phyloP scores from a whole-genome alignment of 257 asterid species.

The Solanum arcanum region DNA sequence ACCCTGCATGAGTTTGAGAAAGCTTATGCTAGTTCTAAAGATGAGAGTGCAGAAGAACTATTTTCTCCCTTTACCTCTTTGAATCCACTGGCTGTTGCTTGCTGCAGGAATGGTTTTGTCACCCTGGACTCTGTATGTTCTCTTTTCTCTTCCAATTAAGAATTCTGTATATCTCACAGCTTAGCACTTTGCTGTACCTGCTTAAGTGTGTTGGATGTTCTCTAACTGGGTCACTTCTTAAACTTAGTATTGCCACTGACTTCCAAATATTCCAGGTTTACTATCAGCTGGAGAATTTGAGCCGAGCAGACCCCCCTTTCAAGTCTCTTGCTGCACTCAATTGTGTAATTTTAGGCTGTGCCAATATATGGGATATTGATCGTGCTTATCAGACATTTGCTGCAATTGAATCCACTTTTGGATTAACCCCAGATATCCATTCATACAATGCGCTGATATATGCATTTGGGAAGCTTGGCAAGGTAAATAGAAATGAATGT shows the following conservation, averaged over 20 bases:
- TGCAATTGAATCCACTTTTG: slow-evolving; percentile 58
- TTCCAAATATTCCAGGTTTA: slow-evolving; percentile 51
- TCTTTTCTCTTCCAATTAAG: neutral
- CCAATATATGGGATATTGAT: slow-evolving; percentile 89
- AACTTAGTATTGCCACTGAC: neutral
- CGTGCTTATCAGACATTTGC: slow-evolving; percentile 89
- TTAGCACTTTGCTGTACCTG: neutral
- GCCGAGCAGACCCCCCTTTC: slow-evolving; percentile 52
- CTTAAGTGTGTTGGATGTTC: neutral
- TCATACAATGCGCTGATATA: slow-evolving; percentile 79
- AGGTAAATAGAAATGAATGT: slow-evolving; percentile 32
- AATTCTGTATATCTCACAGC: neutral
- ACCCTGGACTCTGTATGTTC: slow-evolving; percentile 70
- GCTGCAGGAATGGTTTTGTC: slow-evolving; percentile 61
- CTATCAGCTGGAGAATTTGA: slow-evolving; percentile 83
- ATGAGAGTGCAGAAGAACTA: slow-evolving; percentile 36
- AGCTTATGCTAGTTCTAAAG: slow-evolving; percentile 33
- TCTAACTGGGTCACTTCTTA: neutral
- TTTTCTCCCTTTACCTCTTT: slow-evolving; percentile 68
- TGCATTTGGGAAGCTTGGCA: slow-evolving; percentile 68
- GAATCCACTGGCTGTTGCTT: slow-evolving; percentile 62
- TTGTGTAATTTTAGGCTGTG: slow-evolving; percentile 89
- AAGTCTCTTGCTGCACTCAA: slow-evolving; percentile 86
- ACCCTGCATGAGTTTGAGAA: slow-evolving; percentile 76
- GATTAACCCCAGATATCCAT: slow-evolving; percentile 66